phyloP scores from a whole-genome alignment of 805 yeast species.

The Ogataea thermomethanolica region DNA sequence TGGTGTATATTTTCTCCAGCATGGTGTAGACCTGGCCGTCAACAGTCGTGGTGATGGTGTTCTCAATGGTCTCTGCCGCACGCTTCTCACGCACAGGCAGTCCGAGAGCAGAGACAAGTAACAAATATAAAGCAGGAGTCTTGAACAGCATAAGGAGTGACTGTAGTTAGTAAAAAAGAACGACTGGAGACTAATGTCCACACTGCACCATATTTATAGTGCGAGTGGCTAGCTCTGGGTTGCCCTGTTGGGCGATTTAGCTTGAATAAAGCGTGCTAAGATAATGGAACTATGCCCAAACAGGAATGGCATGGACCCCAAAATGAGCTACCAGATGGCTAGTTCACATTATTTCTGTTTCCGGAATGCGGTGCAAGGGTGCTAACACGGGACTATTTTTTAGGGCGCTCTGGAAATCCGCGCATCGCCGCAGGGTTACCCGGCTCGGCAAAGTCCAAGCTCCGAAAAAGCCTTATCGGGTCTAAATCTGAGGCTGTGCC shows the following conservation, averaged over 20 bases:
- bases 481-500: background rate
- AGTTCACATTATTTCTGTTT: conserved; percentile 1
- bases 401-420: background rate
- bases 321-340: conserved; percentile 2
- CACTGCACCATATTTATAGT: conserved; percentile 2
- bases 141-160: conserved; percentile 13
- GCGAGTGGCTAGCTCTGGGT: conserved; percentile 5
- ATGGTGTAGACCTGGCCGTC: conserved; percentile 20
- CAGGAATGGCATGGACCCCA: no score
- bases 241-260: conserved; percentile 3
- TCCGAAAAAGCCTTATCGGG: no score
- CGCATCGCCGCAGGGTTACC: background rate
- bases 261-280: no score
- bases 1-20: conserved; percentile 28
- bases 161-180: conserved; percentile 10
- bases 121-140: conserved; percentile 9
- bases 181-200: background rate
- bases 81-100: conserved; percentile 13
- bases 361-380: conserved; percentile 5
- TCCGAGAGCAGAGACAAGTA: conserved; percentile 13
- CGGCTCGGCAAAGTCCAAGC: background rate
- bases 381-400: background rate
- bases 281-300: no score
- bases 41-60: conserved; percentile 20
- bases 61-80: conserved; percentile 8